Conservation (phyloP, 164 flowering plant species). For the Berberis thunbergii region DNA sequence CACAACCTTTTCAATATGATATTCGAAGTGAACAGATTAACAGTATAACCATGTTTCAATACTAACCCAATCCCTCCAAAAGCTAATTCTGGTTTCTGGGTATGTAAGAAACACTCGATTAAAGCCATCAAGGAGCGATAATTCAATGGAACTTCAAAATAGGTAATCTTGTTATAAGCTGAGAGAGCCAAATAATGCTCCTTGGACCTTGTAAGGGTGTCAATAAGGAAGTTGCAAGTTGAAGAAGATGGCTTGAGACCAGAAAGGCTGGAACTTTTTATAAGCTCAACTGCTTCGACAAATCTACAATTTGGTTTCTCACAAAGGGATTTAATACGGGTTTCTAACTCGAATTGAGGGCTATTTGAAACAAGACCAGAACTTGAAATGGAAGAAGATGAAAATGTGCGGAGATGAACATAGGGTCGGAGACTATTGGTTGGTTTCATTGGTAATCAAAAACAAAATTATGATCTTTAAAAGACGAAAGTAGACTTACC, state of each 20-base stretch:
- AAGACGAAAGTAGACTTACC: too few species aligned
- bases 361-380: background rate
- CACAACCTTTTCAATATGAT: constrained; percentile 50
- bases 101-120: constrained; percentile 36
- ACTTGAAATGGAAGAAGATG: background rate
- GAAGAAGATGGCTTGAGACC: constrained; percentile 24
- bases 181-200: constrained; percentile 33
- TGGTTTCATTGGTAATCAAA: too few species aligned
- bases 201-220: constrained; percentile 27
- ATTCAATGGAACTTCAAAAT: constrained; percentile 20
- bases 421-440: too few species aligned
- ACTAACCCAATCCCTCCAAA: constrained; percentile 49
- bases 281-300: constrained; percentile 28
- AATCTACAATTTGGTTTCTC: constrained; percentile 26
- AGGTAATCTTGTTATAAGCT: constrained; percentile 36
- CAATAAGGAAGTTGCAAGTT: constrained; percentile 35
- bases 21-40: constrained; percentile 30
- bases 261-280: constrained; percentile 23
- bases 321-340: constrained; percentile 30
- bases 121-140: constrained; percentile 34
- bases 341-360: constrained; percentile 16
- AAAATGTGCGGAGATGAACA: background rate
- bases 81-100: constrained; percentile 23
- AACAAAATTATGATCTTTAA: too few species aligned
- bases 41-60: constrained; percentile 42